Evolutionary conservation across 164 flowering plant species (phyloP), one percentile per base, ranked within the genome.

Genomic region (Brasenia schreberi): DNA sequence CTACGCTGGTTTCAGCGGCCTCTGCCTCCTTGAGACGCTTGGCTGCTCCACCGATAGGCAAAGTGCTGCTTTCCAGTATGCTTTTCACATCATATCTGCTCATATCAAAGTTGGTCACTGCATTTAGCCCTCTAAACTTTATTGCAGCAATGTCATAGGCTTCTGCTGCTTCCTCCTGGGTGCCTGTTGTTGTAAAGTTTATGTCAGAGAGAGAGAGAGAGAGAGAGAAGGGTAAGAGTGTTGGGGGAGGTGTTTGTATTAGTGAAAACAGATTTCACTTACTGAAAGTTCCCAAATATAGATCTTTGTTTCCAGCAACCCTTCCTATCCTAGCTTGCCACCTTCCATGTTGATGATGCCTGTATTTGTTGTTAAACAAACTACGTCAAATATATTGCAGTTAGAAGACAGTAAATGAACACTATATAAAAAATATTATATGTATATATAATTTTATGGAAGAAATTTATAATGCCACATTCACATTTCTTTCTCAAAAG

Each of bases 131-230:
- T 0, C 98, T 81, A 78, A 92, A 92, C 67, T 90, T 92, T 5
- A 92, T 92, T 11, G 98, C 98, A 10, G 98, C 98, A 18, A 92
- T 87, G 82, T 92, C 98, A 60, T 92, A 92, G 9, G 96, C 98
- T 72, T 92, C 98, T 2, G 98, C 98, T 61, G 98, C 98, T 79
- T 92, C 98, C 71, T 92, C 98, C 75, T 92, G 98, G 5, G 98
- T 92, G 71, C 95, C 98, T 91, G 60, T 0, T 56, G 19, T 1
- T 49, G 16, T 49, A 49, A 9, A 9, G 4, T 49, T 9, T 9
- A 49, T 14, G 16, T 49, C 16, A 49, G 56, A 49, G 56, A 5
- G 56, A 5, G 56, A 49, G 56, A 9, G 56, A 49, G 14, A 44
- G 1, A 44, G 0, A 44, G 10, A 49, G 16, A 5, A 5, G 5